Base-by-base conservation (phyloP, 148 eudicot species). In the Simmondsia chinensis region DNA sequence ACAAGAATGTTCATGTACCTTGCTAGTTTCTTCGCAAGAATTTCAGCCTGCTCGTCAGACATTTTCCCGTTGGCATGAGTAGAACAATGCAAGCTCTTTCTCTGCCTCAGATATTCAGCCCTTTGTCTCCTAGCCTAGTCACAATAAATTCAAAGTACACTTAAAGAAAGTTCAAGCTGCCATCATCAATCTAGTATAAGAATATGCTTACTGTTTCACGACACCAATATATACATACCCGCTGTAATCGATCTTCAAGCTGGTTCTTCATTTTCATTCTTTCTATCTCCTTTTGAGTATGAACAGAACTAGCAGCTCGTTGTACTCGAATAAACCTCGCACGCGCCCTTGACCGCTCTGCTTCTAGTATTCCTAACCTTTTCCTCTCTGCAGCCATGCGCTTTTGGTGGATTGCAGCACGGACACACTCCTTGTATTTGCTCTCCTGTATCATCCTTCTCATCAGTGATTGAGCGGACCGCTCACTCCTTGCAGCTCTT, bases 371-470 rank as follows among this genome's bases (percentile, higher is more conserved):
- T 35, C 80, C 85, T 43, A 76, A 32, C 28, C 99, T 51, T 58
- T 91, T 91, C 65, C 68, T 85, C 73, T 91, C 99, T 28, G 99
- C 99, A 55, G 87, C 83, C 30, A 65, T 68, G 30, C 95, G 95
- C 64, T 91, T 91, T 63, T 91, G 95, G 57, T 50, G 63, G 41
- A 91, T 85, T 26, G 95, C 86, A 48, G 86, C 76, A 57, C 65
- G 75, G 39, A 91, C 95, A 52, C 89, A 57, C 64, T 91, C 95
- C 68, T 91, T 91, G 56, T 86, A 74, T 59, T 85, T 91, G 58
- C 60, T 91, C 59, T 91, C 99, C 32, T 82, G 76, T 27, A 69
- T 68, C 60, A 64, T 63, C 61, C 82, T 71, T 22, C 82, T 66
- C 65, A 65, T 58, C 56, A 86, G 49, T n/a, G 96, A 76, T 43